phyloP scores from a whole-genome alignment of 2,329 filamentous ascomycete genomes.

The Tympanopsis confertula region DNA sequence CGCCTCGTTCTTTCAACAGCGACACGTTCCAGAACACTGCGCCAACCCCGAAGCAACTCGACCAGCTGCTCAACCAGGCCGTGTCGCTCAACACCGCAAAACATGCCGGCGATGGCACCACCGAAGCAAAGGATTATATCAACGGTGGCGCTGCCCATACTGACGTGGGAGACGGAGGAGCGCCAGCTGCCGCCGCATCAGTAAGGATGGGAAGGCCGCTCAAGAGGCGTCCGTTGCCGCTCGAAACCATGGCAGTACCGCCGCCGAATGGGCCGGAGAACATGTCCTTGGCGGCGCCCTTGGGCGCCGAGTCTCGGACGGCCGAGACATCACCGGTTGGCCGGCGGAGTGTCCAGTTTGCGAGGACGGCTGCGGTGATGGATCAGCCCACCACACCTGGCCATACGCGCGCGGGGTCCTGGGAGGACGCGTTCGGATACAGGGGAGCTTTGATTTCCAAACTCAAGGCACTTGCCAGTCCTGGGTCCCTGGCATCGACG shows the following conservation, averaged over 20 bases:
- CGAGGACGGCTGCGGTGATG: slow-evolving; percentile 35
- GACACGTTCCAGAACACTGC: not conserved
- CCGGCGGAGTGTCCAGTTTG: slow-evolving; percentile 68
- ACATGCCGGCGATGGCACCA: not conserved
- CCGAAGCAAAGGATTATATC: slow-evolving; percentile 15
- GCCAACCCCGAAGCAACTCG: slow-evolving; percentile 1
- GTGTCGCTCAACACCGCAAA: slow-evolving; percentile 6
- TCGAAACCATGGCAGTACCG: not conserved
- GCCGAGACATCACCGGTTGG: slow-evolving; percentile 24
- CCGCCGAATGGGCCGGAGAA: not conserved
- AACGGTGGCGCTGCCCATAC: slow-evolving; percentile 15
- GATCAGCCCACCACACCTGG: slow-evolving; percentile 27
- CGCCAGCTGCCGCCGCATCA: slow-evolving; percentile 1
- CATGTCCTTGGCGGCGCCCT: not conserved
- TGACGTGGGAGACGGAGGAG: not conserved
- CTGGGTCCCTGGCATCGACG: slow-evolving; percentile 29
- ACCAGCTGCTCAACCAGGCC: slow-evolving; percentile 5
- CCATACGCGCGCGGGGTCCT: slow-evolving; percentile 52
- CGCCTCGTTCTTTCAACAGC: not conserved
- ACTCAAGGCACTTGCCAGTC: slow-evolving; percentile 59
- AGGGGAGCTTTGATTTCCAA: slow-evolving; percentile 65
- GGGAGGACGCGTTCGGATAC: slow-evolving; percentile 49
- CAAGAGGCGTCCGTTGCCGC: not conserved
- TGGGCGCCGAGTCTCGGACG: not conserved
- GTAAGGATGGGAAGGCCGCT: not conserved